Percentiles rank a stretch among this genome's conserved stretches.
Conservation (phyloP, 2,329 filamentous ascomycete species). For the Sporothrix euskadiensis region DNA sequence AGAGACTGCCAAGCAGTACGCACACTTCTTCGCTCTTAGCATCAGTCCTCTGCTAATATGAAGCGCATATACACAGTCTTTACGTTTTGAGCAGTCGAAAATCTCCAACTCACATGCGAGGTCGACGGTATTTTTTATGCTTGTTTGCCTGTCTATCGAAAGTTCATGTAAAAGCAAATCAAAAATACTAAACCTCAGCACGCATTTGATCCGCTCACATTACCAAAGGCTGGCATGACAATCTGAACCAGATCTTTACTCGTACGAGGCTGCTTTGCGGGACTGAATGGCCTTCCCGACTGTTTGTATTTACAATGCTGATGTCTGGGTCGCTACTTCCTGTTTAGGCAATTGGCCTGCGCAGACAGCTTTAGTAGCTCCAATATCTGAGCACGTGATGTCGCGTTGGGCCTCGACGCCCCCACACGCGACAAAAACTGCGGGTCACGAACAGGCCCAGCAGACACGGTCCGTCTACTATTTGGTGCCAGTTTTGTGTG, state of each 20-base stretch:
- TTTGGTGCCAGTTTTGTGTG: background rate
- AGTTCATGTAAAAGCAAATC: background rate
- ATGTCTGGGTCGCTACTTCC: background rate
- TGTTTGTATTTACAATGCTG: background rate
- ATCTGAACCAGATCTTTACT: background rate
- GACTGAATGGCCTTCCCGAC: background rate
- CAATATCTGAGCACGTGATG: conserved; percentile 19
- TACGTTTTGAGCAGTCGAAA: background rate
- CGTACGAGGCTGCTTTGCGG: background rate
- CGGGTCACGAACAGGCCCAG: background rate
- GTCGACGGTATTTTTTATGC: too few relatives aligned
- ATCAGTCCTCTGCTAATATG: background rate
- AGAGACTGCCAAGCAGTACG: background rate
- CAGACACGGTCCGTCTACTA: background rate
- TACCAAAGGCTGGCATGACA: background rate
- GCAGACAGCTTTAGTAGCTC: background rate
- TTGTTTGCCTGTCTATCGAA: background rate
- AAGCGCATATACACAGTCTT: background rate
- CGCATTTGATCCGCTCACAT: background rate
- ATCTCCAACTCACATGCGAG: background rate
- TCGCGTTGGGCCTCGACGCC: conserved; percentile 23
- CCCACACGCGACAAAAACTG: conserved; percentile 20
- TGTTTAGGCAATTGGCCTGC: conserved; percentile 5
- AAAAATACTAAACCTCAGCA: background rate
- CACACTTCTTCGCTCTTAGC: background rate